A percentile compares a stretch with the other conserved stretches of the same genome.
phyloP scores from a whole-genome alignment of 2,329 filamentous ascomycete species.

The Fusarium armeniacum region DNA sequence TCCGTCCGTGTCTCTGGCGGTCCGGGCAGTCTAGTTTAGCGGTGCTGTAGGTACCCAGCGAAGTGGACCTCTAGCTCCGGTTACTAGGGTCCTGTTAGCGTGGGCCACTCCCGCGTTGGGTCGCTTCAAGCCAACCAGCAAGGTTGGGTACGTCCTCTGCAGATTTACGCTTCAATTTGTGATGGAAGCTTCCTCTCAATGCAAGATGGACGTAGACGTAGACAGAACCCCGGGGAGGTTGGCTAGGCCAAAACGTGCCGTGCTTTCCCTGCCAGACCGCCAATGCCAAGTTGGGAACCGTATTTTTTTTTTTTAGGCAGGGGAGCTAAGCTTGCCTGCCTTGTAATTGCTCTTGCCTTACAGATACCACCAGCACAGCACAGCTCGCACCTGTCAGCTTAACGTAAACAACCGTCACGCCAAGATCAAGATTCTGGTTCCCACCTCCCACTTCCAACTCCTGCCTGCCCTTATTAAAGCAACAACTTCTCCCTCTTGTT shows the following conservation, averaged over 20 bases:
- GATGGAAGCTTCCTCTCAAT: slow-evolving; percentile 32
- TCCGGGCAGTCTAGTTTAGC: slow-evolving; percentile 14
- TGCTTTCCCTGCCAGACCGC: slow-evolving; percentile 44
- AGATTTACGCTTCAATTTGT: slow-evolving; percentile 36
- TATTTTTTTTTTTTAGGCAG: slow-evolving; percentile 13
- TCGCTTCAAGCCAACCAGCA: slow-evolving; percentile 28
- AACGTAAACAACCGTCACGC: slow-evolving; percentile 40
- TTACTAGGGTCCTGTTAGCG: slow-evolving; percentile 35
- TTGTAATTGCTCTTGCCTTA: slow-evolving; percentile 28
- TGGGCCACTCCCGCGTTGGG: slow-evolving; percentile 38
- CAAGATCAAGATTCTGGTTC: slow-evolving; percentile 42
- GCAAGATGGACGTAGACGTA: slow-evolving; percentile 16
- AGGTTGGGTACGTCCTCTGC: slow-evolving; percentile 9
- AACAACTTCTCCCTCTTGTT: slow-evolving; percentile 43
- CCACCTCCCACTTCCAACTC: slow-evolving; percentile 25
- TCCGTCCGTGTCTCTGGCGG: slow-evolving; percentile 26
- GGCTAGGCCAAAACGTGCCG: slow-evolving; percentile 24
- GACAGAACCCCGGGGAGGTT: slow-evolving; percentile 6
- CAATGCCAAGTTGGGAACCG: slow-evolving; percentile 31
- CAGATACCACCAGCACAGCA: slow-evolving; percentile 19
- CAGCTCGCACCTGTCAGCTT: slow-evolving; percentile 26
- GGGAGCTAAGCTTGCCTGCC: slow-evolving; percentile 28
- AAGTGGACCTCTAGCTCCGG: slow-evolving; percentile 34
- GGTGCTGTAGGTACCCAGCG: slow-evolving; percentile 9
- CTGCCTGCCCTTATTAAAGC: slow-evolving; percentile 49